Base-by-base conservation (phyloP, 352 stramenopile species). In the Pythium angustatum region DNA sequence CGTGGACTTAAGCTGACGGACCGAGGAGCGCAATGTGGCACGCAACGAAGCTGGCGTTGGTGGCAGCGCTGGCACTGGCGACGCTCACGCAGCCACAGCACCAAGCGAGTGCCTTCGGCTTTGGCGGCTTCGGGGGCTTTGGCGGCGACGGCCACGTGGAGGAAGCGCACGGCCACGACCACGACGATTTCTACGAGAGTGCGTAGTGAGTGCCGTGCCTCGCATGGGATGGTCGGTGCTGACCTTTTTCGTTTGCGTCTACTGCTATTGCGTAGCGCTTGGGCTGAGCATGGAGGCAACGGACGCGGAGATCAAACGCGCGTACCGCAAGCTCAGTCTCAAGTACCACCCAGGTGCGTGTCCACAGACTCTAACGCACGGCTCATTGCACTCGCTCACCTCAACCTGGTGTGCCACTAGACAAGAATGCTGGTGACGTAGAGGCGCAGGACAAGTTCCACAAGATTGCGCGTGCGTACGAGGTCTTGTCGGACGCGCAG, bases 241-340 rank as follows among this genome's bases (percentile, higher is more conserved):
- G 9, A 31, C 10, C n/a, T n/a, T n/a, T n/a, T n/a, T n/a, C n/a
- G n/a, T n/a, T n/a, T n/a, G n/a, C n/a, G n/a, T n/a, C n/a, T 54
- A 22, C 22, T 27, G 36, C 11, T 5, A n/a, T 12, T 14, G 6
- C 5, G 22, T 45, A 93, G 84, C 81, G 7, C 59, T 96, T 27
- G 85, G 84, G 2, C 62, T 96, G 21, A 88, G 76, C 0, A 93
- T 94, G 85, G 85, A 96, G 60, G 85, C 84, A 2, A 74, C 77
- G 0, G 85, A 97, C n/a, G 72, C 81, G 11, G 78, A 98, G 71
- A 98, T 98, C 69, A 98, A 98, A 75, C 96, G 94, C 61, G 95
- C 96, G 27, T 98, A 98, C 73, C 85, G 95, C 55, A 97, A 97
- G 68, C 75, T 99, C 17, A 96, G 85, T 53, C 82, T 98, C n/a